Evolutionary conservation across 768 basidiomycete species (phyloP).

Genomic region (Amanita polypyramis): DNA sequence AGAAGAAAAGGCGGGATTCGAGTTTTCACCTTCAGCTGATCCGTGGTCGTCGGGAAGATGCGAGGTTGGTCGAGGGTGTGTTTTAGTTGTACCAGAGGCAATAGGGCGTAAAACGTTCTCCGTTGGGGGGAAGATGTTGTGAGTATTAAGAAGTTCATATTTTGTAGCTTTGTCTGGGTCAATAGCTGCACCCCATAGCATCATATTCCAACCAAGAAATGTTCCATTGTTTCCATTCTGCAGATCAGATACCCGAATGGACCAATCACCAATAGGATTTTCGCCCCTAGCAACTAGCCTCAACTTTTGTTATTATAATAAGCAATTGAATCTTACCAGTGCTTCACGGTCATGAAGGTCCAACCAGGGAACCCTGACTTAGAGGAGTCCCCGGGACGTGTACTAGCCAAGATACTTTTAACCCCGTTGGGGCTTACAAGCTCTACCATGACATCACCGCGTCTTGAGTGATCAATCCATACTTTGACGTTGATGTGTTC

Average conservation of each 20-base stretch:
- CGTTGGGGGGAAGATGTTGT: constrained; percentile 36
- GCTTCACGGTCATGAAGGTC: constrained; percentile 98
- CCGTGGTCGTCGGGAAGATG: constrained; percentile 85
- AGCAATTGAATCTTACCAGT: constrained; percentile 56
- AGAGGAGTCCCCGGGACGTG: constrained; percentile 54
- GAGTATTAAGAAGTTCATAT: constrained; percentile 48
- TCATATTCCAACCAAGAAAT: constrained; percentile 88
- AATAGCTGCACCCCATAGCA: constrained; percentile 82
- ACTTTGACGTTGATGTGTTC: constrained; percentile 92
- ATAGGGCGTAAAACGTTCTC: constrained; percentile 28
- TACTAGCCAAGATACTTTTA: constrained; percentile 72
- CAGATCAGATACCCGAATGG: constrained; percentile 76
- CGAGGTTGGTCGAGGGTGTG: constrained; percentile 75
- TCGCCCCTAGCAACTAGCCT: constrained; percentile 62
- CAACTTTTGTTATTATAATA: constrained; percentile 9
- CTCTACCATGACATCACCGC: constrained; percentile 93
- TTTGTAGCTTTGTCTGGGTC: constrained; percentile 57
- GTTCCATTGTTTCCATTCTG: constrained; percentile 44
- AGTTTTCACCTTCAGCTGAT: constrained; percentile 66
- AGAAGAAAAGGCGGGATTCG: constrained; percentile 58
- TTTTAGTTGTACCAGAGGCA: constrained; percentile 38
- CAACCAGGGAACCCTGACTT: constrained; percentile 78
- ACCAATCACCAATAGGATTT: constrained; percentile 85
- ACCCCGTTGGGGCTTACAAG: constrained; percentile 78
- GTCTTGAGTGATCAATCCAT: constrained; percentile 78